phyloP scores from a whole-genome alignment of 78 protist species.

The Bigelowiella natans region DNA sequence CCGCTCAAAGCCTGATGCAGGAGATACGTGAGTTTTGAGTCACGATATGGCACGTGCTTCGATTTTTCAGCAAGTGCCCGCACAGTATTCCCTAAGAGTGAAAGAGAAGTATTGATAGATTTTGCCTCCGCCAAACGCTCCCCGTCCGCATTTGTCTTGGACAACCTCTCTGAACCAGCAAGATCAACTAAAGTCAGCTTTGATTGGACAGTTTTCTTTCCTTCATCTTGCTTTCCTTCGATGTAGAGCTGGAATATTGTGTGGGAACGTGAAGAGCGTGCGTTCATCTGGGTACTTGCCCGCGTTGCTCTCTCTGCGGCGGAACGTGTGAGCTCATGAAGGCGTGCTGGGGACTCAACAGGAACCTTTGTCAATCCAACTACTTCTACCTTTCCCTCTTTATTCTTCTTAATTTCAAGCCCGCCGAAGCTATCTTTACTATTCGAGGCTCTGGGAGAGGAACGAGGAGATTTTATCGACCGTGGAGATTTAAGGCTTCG shows the following conservation, averaged over 20 bases:
- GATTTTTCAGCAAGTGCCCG: background rate
- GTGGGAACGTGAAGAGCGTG: conserved; percentile 7
- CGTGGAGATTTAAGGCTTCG: too few species aligned
- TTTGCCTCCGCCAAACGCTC: background rate
- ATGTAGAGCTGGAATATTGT: background rate
- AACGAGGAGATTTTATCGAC: too few species aligned
- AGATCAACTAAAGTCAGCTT: conserved; percentile 72
- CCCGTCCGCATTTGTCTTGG: conserved; percentile 40
- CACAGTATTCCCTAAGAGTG: background rate
- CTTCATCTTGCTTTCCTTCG: background rate
- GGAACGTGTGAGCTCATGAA: background rate
- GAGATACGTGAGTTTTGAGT: background rate
- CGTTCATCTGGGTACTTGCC: conserved; percentile 58
- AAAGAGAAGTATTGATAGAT: background rate
- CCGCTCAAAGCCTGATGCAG: background rate
- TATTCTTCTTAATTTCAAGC: too few species aligned
- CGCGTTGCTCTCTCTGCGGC: background rate
- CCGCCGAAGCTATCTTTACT: too few species aligned
- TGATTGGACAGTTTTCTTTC: background rate
- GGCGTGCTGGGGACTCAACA: background rate
- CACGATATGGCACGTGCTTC: background rate
- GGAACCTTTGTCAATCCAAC: background rate
- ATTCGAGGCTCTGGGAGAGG: too few species aligned
- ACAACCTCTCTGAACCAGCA: conserved; percentile 76
- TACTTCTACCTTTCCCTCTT: too few species aligned